These are phyloP conservation scores for Chenopodium album DNA, from an alignment of 148 eudicot genomes.

Conservation along the genomic window DNA sequence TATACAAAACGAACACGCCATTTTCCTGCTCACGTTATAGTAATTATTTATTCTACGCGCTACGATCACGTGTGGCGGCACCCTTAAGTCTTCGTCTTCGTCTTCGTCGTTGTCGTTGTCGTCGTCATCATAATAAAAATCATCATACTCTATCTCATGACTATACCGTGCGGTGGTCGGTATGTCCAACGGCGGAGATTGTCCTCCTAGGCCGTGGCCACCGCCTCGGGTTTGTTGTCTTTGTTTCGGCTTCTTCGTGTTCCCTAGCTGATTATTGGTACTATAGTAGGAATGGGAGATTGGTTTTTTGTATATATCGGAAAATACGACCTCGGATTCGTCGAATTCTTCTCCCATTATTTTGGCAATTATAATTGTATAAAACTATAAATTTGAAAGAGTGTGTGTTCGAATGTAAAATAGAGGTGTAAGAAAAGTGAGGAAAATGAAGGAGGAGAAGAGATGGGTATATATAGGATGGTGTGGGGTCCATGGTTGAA, in stretches of 20 bases:
- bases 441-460: neutral
- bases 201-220: too few species aligned
- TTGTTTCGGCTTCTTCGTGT: constrained; percentile 6
- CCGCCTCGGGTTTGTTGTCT: neutral
- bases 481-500: neutral
- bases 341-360: constrained; percentile 41
- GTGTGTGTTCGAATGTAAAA: neutral
- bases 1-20: constrained; percentile 40
- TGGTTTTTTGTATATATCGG: neutral
- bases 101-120: constrained; percentile 13
- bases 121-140: neutral
- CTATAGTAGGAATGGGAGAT: neutral
- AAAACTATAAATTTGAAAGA: too few species aligned
- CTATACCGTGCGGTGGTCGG: constrained; percentile 17
- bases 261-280: neutral
- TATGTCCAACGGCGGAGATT: constrained; percentile 25
- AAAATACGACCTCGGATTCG: constrained; percentile 41
- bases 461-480: constrained; percentile 1
- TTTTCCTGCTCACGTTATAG: constrained; percentile 16
- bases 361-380: neutral
- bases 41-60: constrained; percentile 28
- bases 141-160: constrained; percentile 14
- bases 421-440: neutral
- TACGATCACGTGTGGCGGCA: constrained; percentile 48
- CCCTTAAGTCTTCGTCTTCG: constrained; percentile 10